Conservation (phyloP, 345 rosid species). For the Physaria fendleri region DNA sequence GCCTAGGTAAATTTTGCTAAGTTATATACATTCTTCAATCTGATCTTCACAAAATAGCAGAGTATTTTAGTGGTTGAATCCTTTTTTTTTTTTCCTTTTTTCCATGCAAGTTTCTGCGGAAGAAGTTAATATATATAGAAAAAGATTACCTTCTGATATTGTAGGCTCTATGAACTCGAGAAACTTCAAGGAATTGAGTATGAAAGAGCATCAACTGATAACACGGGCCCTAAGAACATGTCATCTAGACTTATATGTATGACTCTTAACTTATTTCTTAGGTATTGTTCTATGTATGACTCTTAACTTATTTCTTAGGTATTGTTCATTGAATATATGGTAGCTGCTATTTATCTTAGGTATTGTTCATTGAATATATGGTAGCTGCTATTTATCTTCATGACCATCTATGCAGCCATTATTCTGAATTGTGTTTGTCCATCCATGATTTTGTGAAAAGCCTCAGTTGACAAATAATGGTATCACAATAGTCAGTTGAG, state of each 20-base stretch:
- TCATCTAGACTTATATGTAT: conserved; percentile 74
- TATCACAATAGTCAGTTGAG: too few species aligned
- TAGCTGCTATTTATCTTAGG: background rate
- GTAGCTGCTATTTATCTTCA: background rate
- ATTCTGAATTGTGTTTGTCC: conserved; percentile 76
- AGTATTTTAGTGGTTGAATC: background rate
- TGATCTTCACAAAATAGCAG: background rate
- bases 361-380: background rate
- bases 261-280: too few species aligned
- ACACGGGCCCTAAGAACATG: conserved; percentile 67
- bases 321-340: background rate
- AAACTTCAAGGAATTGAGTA: conserved; percentile 69
- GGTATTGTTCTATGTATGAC: too few species aligned
- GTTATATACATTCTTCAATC: background rate
- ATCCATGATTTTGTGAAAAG: conserved; percentile 84
- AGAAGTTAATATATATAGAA: background rate
- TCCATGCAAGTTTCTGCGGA: background rate
- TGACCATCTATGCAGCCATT: conserved; percentile 52
- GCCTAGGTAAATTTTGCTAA: conserved; percentile 53
- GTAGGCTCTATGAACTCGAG: conserved; percentile 79
- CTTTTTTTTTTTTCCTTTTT: background rate
- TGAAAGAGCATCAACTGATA: conserved; percentile 49
- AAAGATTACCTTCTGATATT: background rate
- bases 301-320: too few species aligned
- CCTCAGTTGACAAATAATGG: conserved; percentile 49